Base-by-base conservation (phyloP, 306 rosid species). In the Gillenia trifoliata region DNA sequence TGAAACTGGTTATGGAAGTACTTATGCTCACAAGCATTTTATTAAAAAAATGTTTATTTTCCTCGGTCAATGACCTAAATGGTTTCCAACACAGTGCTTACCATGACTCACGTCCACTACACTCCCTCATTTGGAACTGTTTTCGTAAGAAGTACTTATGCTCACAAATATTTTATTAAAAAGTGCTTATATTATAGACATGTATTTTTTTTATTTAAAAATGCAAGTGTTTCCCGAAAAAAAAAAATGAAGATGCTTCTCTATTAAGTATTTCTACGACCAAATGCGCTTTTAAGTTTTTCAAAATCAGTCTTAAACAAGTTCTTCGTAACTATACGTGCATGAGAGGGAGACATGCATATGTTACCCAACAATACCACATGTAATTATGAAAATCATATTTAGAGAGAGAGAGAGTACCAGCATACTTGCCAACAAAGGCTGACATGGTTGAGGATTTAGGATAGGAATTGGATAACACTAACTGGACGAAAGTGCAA, bases 391-490 rank as follows among this genome's bases (percentile, higher is more conserved):
- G 28, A 55, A 22, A 55, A 9, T 55, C 61, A 55, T 55, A n/a
- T 55, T 55, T 5, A 2, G 26, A 20, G 13, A 57, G 19, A 19
- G 56, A 72, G 38, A 52, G 3, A 61, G 11, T 79, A 88, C 98
- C 98, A 78, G 98, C 92, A 69, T 92, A 90, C 82, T 92, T 92
- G 71, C 98, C 98, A 70, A 88, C 91, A 77, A 92, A 92, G 91
- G 96, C 98, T 70, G 98, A 90, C 98, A 92, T 92, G 80, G 80
- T 76, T 84, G 54, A 64, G 68, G 81, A 74, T 81, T 70, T 23
- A 76, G 73, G 69, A 43, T 12, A 15, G 57, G 12, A 60, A 56
- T 23, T 65, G 76, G 79, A 52, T 70, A 70, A 72, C 72, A 78
- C 34, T n/a, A n/a, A n/a, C n/a, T 34, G 75, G 76, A 64, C 77